Evolutionary conservation across 2,329 filamentous ascomycete genomes (phyloP), one percentile per base, ranked within the genome.

Genomic region (Calonectria leucothoes): DNA sequence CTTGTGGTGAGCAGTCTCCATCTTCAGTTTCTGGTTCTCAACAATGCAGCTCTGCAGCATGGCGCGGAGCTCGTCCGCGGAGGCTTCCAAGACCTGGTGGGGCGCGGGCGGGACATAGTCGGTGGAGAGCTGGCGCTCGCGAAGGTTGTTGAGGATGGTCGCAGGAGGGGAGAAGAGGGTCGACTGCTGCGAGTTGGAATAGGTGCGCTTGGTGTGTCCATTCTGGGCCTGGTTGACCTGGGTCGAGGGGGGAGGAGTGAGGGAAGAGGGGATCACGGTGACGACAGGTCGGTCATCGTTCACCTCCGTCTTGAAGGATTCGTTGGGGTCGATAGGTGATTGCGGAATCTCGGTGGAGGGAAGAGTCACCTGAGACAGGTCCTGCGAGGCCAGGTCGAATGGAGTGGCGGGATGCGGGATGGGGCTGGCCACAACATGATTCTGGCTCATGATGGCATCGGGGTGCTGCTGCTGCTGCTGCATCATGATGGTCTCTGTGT

Each of bases 1-100:
- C 85, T 97, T 97, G 86, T 97, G 94, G 83, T 98, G 96, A 37
- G 96, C 94, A 20, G 94, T 93, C 72, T 96, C 94, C 87, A 95
- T 96, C 81, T 97, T 94, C 63, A 93, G 84, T 78, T 87, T 89
- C 57, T 88, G 87, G 73, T 92, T 89, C 76, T 93, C 89, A 27
- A 87, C 87, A 51, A 92, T 84, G 75, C 87, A 88, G 4, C 84
- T 84, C 72, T 90, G 86, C 63, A 93, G 82, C 88, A 92, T 90
- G 69, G 83, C 83, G 17, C 89, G 88, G 37, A 93, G 87, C 77
- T 92, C 88, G 11, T 91, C 90, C 3, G 86, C 78, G 1, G 89
- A 85, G 0, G 90, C 90, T 57, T 88, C 87, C 29, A 86, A 83
- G 27, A 93, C 85, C 80, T 90, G 87, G 5, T 88, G 83, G 0